phyloP scores from a whole-genome alignment of 2,329 filamentous ascomycete genomes.

The Alternaria sp. region DNA sequence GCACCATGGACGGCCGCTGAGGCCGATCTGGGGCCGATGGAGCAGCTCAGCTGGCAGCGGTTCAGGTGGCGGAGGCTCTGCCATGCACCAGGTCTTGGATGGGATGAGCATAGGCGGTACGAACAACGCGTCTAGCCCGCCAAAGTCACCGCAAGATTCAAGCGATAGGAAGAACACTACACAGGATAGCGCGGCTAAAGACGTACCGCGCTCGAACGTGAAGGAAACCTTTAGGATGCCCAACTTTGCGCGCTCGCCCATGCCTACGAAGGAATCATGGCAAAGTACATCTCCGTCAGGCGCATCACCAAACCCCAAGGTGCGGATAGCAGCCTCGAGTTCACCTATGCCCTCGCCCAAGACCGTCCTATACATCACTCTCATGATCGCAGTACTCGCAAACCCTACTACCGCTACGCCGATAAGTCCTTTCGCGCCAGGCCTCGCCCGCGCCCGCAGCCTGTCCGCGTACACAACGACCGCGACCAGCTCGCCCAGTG shows the following conservation, averaged over 20 bases:
- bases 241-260: slow-evolving; percentile 45
- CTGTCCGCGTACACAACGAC: slow-evolving; percentile 20
- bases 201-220: slow-evolving; percentile 38
- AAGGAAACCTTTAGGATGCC: slow-evolving; percentile 47
- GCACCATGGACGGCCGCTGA: slow-evolving; percentile 56
- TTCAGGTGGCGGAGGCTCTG: slow-evolving; percentile 23
- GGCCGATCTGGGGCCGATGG: slow-evolving; percentile 43
- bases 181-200: slow-evolving; percentile 22
- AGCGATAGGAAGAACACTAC: slow-evolving; percentile 18
- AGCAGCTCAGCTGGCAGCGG: slow-evolving; percentile 25
- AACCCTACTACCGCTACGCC: slow-evolving; percentile 46
- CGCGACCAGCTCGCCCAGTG: slow-evolving; percentile 14
- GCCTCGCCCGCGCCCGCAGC: slow-evolving; percentile 16
- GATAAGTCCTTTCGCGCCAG: slow-evolving; percentile 34
- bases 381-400: slow-evolving; percentile 52
- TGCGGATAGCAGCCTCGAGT: slow-evolving; percentile 46
- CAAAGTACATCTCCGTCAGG: slow-evolving; percentile 25
- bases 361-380: slow-evolving; percentile 55
- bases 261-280: slow-evolving; percentile 34
- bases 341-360: slow-evolving; percentile 55
- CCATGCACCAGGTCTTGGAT: slow-evolving; percentile 41
- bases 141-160: not conserved
- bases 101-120: slow-evolving; percentile 24
- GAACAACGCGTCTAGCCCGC: slow-evolving; percentile 7
- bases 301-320: slow-evolving; percentile 34